Base-by-base conservation (phyloP, 371 early-diverging fungal species). In the Mucor circinelloides region DNA sequence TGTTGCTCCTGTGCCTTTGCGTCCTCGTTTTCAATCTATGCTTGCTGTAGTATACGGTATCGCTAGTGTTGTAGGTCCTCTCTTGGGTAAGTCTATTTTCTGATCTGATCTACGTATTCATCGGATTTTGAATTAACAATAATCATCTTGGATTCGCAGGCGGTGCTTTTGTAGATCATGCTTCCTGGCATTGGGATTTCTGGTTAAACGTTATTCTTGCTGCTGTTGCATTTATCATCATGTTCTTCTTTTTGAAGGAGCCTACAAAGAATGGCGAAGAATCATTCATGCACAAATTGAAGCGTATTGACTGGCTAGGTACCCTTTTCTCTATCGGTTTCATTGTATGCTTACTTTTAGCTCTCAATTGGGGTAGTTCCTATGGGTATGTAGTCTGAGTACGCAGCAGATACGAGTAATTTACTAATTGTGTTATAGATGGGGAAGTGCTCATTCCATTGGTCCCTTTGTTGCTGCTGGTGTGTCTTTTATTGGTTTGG, bases 121-220 rank as follows among this genome's bases (percentile, higher is more conserved):
- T 19, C 36, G 59, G 34, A 36, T 32, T n/a, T 57, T 28, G 3
- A 21, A 31, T 12, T 61, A 55, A 44, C 57, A 64, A 64, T 17
- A n/a, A n/a, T n/a, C n/a, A n/a, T n/a, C n/a, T n/a, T 27, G 21
- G 44, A 60, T 38, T 52, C 54, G 9, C 88, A 69, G 94, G 93
- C 46, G 94, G 94, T 31, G 87, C 86, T 2, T 89, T 94, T 48
- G 82, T 83, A 0, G 86, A 87, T 60, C 66, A 85, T 40, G 78
- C 86, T 38, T 77, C 75, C 1, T 93, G 92, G 93, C 85, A 90
- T 12, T 92, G 90, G 90, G 88, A 86, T 34, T 91, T 91, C 64
- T 86, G 81, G 84, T 79, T 93, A 64, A 93, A 93, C 72, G 73
- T 93, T 19, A 93, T 92, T n/a, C 44, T 94, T n/a, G 82, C 89